Base-by-base conservation (phyloP, 2,329 filamentous ascomycete genomes). In the Endoconidiophora polonica region DNA sequence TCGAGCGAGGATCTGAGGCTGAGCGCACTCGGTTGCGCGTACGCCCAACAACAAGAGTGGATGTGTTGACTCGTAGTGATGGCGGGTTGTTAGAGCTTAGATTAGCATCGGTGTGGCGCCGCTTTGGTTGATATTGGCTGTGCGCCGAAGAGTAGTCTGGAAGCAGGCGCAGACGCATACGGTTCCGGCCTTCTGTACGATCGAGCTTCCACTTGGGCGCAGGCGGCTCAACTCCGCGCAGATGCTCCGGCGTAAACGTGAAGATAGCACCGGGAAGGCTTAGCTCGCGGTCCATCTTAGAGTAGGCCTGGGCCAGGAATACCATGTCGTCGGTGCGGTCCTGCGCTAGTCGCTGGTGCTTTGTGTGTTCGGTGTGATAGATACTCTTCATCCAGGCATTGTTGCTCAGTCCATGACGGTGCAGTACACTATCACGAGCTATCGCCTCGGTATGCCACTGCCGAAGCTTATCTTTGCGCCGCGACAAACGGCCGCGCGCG, bases 331-430 rank as follows among this genome's bases (percentile, higher is more conserved):
- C 91, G 58, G 95, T 87, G 59, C 94, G 86, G 59, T 98, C 93
- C 63, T 98, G 91, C 49, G 87, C 67, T 14, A 85, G 74, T 54
- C 91, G 75, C 61, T 96, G 90, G 56, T 94, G 82, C 61, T 94
- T 96, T 60, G 90, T 76, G 56, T 91, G 82, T 61, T 98, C 91
- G 0, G 90, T 86, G 45, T 83, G 80, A 62, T 90, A 91, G 39
- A 98, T 94, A 58, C 94, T 96, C 58, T 88, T 86, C 68, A 90
- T 83, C 91, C 90, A 98, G 53, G 90, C 81, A 39, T 77, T 81
- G 50, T 91, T 90, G 0, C 86, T 83, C 56, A 84, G 79, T 58
- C 94, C 86, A 59, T 96, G 90, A n/a, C 79, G 79, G 49, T 82
- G 71, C 52, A 88, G 74, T 14, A 83, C 70, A 55, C 83, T 83